Conservation (phyloP, 768 basidiomycete species). For the Neoboletus brunneissimus region DNA sequence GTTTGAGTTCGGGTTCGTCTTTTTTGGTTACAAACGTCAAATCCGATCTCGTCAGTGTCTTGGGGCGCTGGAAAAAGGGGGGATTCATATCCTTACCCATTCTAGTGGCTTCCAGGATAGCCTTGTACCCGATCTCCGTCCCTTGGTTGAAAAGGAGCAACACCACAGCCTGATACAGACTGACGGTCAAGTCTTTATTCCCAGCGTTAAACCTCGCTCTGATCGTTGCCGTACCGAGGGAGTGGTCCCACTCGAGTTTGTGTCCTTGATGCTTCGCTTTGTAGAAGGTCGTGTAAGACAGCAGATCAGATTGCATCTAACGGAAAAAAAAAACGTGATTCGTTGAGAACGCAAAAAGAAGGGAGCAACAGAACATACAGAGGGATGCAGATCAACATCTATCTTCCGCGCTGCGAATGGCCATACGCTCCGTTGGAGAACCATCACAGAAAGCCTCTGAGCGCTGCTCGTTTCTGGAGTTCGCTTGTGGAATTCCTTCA, state of each 20-base stretch:
- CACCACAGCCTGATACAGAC: slow-evolving; percentile 86
- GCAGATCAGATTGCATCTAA: slow-evolving; percentile 74
- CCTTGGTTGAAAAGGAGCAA: slow-evolving; percentile 82
- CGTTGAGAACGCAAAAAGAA: slow-evolving; percentile 6
- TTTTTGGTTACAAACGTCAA: background rate
- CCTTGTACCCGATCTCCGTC: slow-evolving; percentile 55
- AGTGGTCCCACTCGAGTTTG: slow-evolving; percentile 82
- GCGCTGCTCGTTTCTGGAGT: slow-evolving; percentile 37
- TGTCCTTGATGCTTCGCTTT: slow-evolving; percentile 72
- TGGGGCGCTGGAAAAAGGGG: no score
- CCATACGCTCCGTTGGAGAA: slow-evolving; percentile 89
- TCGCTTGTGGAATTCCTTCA: slow-evolving; percentile 61
- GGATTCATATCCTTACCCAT: slow-evolving; percentile 56
- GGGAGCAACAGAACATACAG: slow-evolving; percentile 37
- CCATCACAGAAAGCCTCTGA: slow-evolving; percentile 66
- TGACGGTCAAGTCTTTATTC: slow-evolving; percentile 85
- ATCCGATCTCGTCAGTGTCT: background rate
- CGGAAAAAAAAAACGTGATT: slow-evolving; percentile 2
- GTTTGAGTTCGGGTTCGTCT: slow-evolving; percentile 68
- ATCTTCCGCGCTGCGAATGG: slow-evolving; percentile 61
- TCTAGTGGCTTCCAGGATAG: slow-evolving; percentile 63
- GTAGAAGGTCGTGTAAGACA: slow-evolving; percentile 67
- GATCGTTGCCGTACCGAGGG: slow-evolving; percentile 79
- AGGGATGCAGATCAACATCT: slow-evolving; percentile 51
- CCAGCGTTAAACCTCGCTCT: slow-evolving; percentile 64